phyloP scores from a whole-genome alignment of 805 yeast species.

The Kuraishia piskuri region DNA sequence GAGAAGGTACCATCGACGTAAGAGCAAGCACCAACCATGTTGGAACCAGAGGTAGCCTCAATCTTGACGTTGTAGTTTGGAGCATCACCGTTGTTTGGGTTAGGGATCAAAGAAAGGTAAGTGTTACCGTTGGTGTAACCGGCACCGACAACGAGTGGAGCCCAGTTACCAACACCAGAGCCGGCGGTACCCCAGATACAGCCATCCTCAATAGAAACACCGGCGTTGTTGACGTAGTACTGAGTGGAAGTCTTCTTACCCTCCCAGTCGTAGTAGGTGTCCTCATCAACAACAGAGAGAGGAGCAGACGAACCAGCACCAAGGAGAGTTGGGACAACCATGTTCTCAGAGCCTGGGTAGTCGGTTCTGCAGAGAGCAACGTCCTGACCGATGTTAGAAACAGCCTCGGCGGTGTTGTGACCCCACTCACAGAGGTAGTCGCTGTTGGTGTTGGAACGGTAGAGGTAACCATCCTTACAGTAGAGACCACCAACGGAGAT shows the following conservation, averaged over 20 bases:
- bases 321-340: slow-evolving; percentile 89
- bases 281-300: slow-evolving; percentile 74
- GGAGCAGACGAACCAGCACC: slow-evolving; percentile 56
- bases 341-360: slow-evolving; percentile 98
- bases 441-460: slow-evolving; percentile 65
- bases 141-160: slow-evolving; percentile 92
- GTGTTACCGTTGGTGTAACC: slow-evolving; percentile 69
- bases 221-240: slow-evolving; percentile 96
- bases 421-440: slow-evolving; percentile 88
- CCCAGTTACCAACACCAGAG: slow-evolving; percentile 93
- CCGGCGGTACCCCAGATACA: slow-evolving; percentile 87
- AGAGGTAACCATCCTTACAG: slow-evolving; percentile 78
- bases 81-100: slow-evolving; percentile 75
- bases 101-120: slow-evolving; percentile 87
- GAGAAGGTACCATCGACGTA: slow-evolving; percentile 33
- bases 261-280: slow-evolving; percentile 70
- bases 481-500: slow-evolving; percentile 88
- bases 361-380: slow-evolving; percentile 97
- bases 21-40: slow-evolving; percentile 30
- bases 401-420: slow-evolving; percentile 56
- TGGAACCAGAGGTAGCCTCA: slow-evolving; percentile 26
- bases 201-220: slow-evolving; percentile 83
- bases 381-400: slow-evolving; percentile 47
- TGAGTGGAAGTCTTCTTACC: slow-evolving; percentile 86
- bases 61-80: slow-evolving; percentile 46